phyloP scores from a whole-genome alignment of 2,329 filamentous ascomycete genomes.

The Septoria linicola region DNA sequence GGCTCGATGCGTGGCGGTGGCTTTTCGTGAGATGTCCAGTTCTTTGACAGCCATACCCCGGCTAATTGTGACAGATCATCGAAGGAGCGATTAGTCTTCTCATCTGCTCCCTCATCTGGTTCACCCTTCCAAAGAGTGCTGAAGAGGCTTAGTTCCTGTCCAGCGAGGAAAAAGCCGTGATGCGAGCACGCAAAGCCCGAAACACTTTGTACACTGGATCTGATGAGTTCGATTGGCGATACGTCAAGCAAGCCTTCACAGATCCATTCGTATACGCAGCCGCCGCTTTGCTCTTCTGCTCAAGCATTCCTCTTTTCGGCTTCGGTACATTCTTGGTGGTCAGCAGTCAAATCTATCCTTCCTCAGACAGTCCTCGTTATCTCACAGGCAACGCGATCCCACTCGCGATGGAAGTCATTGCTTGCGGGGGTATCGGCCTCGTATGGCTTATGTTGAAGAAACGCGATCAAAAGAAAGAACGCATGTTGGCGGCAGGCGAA shows the following conservation, averaged over 20 bases:
- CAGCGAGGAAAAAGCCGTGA: constrained; percentile 26
- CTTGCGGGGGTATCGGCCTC: not conserved
- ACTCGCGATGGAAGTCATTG: constrained; percentile 8
- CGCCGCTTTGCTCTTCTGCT: constrained; percentile 38
- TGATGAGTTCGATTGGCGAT: constrained; percentile 36
- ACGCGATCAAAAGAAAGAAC: not conserved
- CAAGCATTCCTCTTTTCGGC: constrained; percentile 10
- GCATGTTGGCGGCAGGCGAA: not conserved
- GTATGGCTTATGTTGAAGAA: not conserved
- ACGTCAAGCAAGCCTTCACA: constrained; percentile 34
- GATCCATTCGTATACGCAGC: constrained; percentile 37
- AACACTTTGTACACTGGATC: constrained; percentile 35
- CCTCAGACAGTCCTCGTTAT: constrained; percentile 14
- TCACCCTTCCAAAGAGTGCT: constrained; percentile 29
- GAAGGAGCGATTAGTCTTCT: constrained; percentile 21
- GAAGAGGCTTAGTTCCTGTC: constrained; percentile 35
- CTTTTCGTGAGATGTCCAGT: constrained; percentile 14
- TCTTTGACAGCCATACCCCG: not conserved
- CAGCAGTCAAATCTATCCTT: constrained; percentile 10
- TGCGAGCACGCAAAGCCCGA: constrained; percentile 33
- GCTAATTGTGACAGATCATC: constrained; percentile 15
- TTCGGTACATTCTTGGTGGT: constrained; percentile 14
- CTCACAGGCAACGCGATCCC: constrained; percentile 6
- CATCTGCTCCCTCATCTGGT: constrained; percentile 18
- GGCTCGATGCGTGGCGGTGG: constrained; percentile 29